Evolutionary conservation across 1,139 yeast genomes (phyloP).

Genomic region (Kodamaea fungicola): DNA sequence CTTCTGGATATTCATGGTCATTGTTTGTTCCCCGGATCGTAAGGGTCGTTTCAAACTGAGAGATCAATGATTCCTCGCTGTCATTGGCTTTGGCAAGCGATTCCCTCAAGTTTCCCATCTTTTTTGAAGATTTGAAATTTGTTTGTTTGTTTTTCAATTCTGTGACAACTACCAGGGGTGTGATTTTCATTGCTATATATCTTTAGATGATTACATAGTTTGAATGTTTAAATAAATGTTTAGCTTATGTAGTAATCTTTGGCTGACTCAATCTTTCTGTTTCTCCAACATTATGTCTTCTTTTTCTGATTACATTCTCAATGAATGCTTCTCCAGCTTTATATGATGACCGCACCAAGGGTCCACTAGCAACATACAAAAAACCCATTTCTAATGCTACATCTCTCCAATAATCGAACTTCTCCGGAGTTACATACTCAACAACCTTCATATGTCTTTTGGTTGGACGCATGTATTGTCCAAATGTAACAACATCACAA

Average conservation of each 20-base stretch:
- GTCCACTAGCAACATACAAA: conserved; percentile 95
- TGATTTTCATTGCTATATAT: too few relatives aligned
- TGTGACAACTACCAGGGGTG: too few relatives aligned
- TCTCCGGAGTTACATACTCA: conserved; percentile 91
- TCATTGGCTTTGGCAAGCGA: conserved; percentile 26
- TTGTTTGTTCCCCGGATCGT: conserved; percentile 41
- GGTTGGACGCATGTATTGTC: conserved; percentile 99
- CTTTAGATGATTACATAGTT: too few relatives aligned
- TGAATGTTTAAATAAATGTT: too few relatives aligned
- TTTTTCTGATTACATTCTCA: conserved; percentile 85
- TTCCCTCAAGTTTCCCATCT: conserved; percentile 15
- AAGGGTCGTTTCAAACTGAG: conserved; percentile 48
- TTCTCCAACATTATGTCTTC: conserved; percentile 53
- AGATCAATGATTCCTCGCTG: conserved; percentile 45
- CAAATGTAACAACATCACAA: conserved; percentile 96
- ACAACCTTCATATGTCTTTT: conserved; percentile 98
- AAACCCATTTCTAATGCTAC: conserved; percentile 88
- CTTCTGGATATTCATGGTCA: conserved; percentile 27
- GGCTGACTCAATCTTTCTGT: conserved; percentile 32
- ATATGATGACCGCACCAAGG: conserved; percentile 92
- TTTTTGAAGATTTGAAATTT: background rate
- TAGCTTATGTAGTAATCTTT: conserved; percentile 4
- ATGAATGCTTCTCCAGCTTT: conserved; percentile 98
- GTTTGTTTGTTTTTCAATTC: too few relatives aligned
- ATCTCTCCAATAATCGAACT: conserved; percentile 90